Percentiles rank a stretch among this genome's conserved stretches.
Conservation (phyloP, 768 basidiomycete species). For the Lactarius akahatsu region DNA sequence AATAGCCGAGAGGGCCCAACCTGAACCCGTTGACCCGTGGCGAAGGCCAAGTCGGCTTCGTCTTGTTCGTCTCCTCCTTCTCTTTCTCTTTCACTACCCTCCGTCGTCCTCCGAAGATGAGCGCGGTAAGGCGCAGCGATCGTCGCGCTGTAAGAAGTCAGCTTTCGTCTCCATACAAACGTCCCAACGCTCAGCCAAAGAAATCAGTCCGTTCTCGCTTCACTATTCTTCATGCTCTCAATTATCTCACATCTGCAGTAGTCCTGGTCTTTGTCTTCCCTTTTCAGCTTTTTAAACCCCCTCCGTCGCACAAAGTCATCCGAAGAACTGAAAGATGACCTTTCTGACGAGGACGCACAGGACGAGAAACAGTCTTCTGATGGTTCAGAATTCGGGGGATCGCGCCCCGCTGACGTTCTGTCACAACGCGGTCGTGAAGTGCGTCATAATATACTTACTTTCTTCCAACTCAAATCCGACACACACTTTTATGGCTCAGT, state of each 20-base stretch:
- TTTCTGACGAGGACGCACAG: slow-evolving; percentile 13
- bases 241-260: slow-evolving; percentile 34
- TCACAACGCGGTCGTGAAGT: slow-evolving; percentile 27
- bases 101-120: slow-evolving; percentile 43
- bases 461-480: background rate
- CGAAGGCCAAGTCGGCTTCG: slow-evolving; percentile 5
- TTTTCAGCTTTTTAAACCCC: slow-evolving; percentile 55
- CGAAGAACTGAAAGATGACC: slow-evolving; percentile 24
- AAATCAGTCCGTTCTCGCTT: slow-evolving; percentile 46
- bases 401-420: slow-evolving; percentile 27
- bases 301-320: slow-evolving; percentile 35
- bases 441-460: slow-evolving; percentile 7
- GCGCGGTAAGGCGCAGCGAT: slow-evolving; percentile 51
- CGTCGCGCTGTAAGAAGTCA: slow-evolving; percentile 25
- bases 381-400: slow-evolving; percentile 10
- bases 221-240: slow-evolving; percentile 18
- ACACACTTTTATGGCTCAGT: background rate
- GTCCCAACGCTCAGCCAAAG: slow-evolving; percentile 40
- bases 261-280: slow-evolving; percentile 50
- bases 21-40: slow-evolving; percentile 14
- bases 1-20: slow-evolving; percentile 14
- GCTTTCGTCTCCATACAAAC: slow-evolving; percentile 56
- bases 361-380: slow-evolving; percentile 18
- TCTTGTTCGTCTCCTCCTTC: slow-evolving; percentile 6
- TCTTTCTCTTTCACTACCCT: background rate